phyloP scores from a whole-genome alignment of 352 stramenopile genomes.

The Globisporangium apiculatum region DNA sequence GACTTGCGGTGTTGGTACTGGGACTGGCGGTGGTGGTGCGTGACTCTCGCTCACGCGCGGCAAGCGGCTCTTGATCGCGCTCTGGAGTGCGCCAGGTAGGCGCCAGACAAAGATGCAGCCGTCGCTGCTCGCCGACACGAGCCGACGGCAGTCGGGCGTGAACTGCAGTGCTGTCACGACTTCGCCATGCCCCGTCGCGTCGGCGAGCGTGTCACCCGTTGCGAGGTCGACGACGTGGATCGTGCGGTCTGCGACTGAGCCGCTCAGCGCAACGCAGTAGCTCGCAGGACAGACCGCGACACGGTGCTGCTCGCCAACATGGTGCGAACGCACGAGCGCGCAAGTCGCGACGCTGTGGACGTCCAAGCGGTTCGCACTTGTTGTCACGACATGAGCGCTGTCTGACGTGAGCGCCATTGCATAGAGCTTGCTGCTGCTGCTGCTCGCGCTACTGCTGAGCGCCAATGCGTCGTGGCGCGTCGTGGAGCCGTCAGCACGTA shows the following conservation, averaged over 20 bases:
- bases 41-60: conserved; percentile 28
- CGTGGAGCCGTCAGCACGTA: conserved; percentile 31
- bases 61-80: conserved; percentile 49
- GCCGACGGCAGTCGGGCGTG: conserved; percentile 73
- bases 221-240: conserved; percentile 84
- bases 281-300: conserved; percentile 59
- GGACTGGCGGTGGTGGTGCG: conserved; percentile 13
- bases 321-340: conserved; percentile 54
- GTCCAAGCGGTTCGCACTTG: conserved; percentile 79
- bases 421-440: conserved; percentile 64
- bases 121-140: conserved; percentile 81
- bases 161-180: conserved; percentile 78
- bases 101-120: conserved; percentile 88
- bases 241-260: conserved; percentile 73
- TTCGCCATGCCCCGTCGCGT: conserved; percentile 79
- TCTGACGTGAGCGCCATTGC: conserved; percentile 68
- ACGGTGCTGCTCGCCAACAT: conserved; percentile 67
- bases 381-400: conserved; percentile 56
- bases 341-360: conserved; percentile 51
- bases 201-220: conserved; percentile 67
- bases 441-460: not conserved
- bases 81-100: conserved; percentile 68
- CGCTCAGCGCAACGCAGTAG: conserved; percentile 74
- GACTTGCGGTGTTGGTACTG: no score
- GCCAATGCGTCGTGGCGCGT: conserved; percentile 40